A percentile compares a stretch with the other conserved stretches of the same genome.
phyloP scores from a whole-genome alignment of 2,329 filamentous ascomycete genomes.

The Blastomyces silverae region DNA sequence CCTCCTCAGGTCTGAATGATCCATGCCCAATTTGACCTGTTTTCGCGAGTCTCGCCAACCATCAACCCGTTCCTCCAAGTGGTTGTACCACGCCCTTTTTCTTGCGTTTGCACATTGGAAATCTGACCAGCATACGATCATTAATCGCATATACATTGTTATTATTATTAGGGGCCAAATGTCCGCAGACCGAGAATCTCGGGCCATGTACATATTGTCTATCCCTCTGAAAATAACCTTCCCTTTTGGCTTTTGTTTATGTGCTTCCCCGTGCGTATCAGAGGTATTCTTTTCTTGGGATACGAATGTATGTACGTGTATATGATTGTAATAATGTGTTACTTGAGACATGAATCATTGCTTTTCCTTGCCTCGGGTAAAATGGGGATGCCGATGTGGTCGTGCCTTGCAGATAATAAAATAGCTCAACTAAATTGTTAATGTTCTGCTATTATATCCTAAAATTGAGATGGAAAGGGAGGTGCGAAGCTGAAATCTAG shows the following conservation, averaged over 20 bases:
- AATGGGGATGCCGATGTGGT: background rate
- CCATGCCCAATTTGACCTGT: background rate
- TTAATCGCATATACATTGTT: background rate
- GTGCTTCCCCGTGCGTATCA: background rate
- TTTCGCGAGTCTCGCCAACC: background rate
- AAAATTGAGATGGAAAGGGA: background rate
- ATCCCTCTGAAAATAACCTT: background rate
- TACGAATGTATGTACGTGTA: background rate
- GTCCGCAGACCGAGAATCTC: too few relatives aligned
- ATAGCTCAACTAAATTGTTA: background rate
- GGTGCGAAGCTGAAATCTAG: background rate
- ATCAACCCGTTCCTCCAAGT: background rate
- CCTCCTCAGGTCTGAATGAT: background rate
- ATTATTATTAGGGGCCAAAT: background rate
- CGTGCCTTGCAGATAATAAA: background rate
- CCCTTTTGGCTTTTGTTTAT: background rate
- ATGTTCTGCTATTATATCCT: too few relatives aligned
- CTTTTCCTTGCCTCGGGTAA: background rate
- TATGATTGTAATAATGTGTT: background rate
- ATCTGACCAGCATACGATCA: slow-evolving; percentile 3
- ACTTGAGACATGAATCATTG: background rate
- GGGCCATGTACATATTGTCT: background rate
- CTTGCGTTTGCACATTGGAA: background rate
- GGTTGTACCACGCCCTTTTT: background rate
- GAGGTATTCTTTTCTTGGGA: background rate